Evolutionary conservation across 371 early-diverging fungal genomes (phyloP), one percentile per base, ranked within the genome.

Genomic region (Encephalitozoon cuniculi): DNA sequence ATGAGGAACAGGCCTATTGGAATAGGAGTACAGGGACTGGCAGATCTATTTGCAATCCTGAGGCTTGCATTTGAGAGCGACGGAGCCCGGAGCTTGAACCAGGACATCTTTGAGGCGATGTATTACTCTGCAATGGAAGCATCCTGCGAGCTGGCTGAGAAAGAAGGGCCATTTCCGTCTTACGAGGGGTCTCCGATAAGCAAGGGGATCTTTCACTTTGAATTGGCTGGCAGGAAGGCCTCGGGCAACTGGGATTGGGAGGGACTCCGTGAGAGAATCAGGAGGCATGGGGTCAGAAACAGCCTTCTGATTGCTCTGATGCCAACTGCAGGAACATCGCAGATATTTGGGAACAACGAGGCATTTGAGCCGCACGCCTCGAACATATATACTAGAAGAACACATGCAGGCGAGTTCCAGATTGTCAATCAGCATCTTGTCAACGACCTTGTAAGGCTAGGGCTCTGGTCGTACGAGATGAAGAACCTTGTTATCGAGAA

Each of bases 251-350:
- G 91, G 90, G 92, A 97, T 86, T 98, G 97, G 97, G 86, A 86
- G 26, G 85, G 81, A 0, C 87, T 98, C 26, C 88, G 94, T 37
- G 87, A 85, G n/a, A 86, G 88, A 68, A 93, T 98, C 69, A 88
- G 89, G 30, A 76, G 90, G 80, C 86, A 90, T 80, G 99, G 99
- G 73, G 90, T 94, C n/a, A 90, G 97, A 66, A 98, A 98, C 88
- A 92, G 93, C 25, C 87, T 97, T n/a, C 85, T 96, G 18, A 88
- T 96, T 4, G 95, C 97, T 9, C 95, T 95, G 2, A 98, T 98
- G 99, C 99, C 99, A 11, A 98, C 99, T 0, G 97, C 99, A 0
- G 92, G 92, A 21, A 98, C 99, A 3, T 94, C 94, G 15, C 97
- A 97, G 85, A 95, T 98, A 67, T 88, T 96, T 46, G 97, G 97